Percentiles rank a stretch among this genome's conserved stretches.
phyloP scores from a whole-genome alignment of 2,329 filamentous ascomycete genomes.

The Stemphylium vesicarium region DNA sequence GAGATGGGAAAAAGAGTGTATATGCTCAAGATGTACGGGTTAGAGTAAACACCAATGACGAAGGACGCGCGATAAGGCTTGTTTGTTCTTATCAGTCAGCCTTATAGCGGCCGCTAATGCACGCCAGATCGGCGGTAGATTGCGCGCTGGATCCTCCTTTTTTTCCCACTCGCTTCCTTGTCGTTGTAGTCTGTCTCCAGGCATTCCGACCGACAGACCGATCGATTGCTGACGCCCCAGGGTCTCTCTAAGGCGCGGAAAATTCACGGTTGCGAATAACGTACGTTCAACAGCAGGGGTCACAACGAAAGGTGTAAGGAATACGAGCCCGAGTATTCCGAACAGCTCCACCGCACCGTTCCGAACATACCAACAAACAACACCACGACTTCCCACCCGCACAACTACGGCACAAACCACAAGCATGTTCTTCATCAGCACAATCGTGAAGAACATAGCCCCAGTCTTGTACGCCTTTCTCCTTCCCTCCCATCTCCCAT shows the following conservation, averaged over 20 bases:
- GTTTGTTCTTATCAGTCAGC: constrained; percentile 17
- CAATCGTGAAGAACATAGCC: constrained; percentile 45
- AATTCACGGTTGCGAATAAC: no score
- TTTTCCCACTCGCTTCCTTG: neutral
- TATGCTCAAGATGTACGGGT: no score
- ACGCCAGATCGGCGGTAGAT: constrained; percentile 14
- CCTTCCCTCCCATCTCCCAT: neutral
- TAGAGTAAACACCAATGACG: no score
- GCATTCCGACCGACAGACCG: no score
- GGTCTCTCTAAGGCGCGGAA: no score
- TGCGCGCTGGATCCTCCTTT: constrained; percentile 1
- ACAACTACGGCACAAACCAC: neutral
- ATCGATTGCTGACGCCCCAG: no score
- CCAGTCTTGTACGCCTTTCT: constrained; percentile 44
- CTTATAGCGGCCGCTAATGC: constrained; percentile 35
- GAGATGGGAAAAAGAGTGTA: no score
- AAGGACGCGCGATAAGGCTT: constrained; percentile 7
- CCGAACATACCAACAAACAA: constrained; percentile 11
- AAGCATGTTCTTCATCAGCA: constrained; percentile 47
- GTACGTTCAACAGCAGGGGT: no score
- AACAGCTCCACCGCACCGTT: constrained; percentile 5
- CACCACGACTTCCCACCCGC: no score
- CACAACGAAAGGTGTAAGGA: neutral
- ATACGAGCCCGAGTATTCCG: neutral
- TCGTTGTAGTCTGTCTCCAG: no score